phyloP scores from a whole-genome alignment of 129 eudicot genomes.

The Flaveria robusta region DNA sequence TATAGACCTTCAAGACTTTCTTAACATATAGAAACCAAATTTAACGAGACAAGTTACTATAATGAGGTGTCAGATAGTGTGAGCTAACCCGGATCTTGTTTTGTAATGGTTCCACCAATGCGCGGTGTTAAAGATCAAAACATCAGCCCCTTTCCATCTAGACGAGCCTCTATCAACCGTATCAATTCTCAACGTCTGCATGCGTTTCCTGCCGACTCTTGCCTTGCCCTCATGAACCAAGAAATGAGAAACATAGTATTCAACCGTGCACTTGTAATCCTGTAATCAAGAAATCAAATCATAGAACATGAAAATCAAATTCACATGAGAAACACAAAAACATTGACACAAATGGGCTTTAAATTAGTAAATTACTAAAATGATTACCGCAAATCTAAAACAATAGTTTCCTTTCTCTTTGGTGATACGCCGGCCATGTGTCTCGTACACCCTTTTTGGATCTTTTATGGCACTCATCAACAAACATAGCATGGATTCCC shows the following conservation, averaged over 20 bases:
- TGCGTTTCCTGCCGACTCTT: conserved; percentile 81
- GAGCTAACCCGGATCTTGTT: conserved; percentile 85
- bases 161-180: conserved; percentile 83
- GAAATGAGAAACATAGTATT: conserved; percentile 85
- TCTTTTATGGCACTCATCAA: conserved; percentile 77
- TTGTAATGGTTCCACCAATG: conserved; percentile 97
- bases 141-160: conserved; percentile 94
- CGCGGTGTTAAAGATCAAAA: conserved; percentile 85
- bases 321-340: background rate
- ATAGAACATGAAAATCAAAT: background rate
- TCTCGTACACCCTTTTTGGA: conserved; percentile 81
- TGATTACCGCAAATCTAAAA: conserved; percentile 78
- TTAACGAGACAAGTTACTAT: background rate
- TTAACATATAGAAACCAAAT: background rate
- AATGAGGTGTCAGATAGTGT: conserved; percentile 4
- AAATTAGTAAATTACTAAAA: background rate
- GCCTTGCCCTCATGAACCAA: conserved; percentile 91
- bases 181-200: conserved; percentile 83
- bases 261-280: conserved; percentile 97
- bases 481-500: conserved; percentile 97
- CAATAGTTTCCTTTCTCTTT: conserved; percentile 75
- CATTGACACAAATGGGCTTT: background rate
- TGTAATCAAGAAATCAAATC: conserved; percentile 22
- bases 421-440: conserved; percentile 75
- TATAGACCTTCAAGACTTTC: background rate